phyloP scores from a whole-genome alignment of 2,329 filamentous ascomycete species.

The Penicillium sp. region DNA sequence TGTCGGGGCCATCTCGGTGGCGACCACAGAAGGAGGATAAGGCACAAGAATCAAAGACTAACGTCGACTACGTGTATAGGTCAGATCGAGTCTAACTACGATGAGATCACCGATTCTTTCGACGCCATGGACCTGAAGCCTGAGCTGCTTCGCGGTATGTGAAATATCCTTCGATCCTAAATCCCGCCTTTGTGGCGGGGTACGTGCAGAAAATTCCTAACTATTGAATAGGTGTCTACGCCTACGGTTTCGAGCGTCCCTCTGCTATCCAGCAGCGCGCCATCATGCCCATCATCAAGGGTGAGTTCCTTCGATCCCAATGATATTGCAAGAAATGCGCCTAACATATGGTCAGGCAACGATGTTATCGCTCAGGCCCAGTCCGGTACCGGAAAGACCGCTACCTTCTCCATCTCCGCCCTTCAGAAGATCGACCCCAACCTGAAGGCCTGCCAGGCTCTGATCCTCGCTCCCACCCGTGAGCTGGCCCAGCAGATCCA shows the following conservation, averaged over 20 bases:
- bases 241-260: slow-evolving; percentile 99
- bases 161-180: slow-evolving; percentile 9
- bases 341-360: slow-evolving; percentile 57
- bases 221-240: slow-evolving; percentile 69
- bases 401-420: slow-evolving; percentile 98
- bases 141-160: slow-evolving; percentile 88
- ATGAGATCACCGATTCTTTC: slow-evolving; percentile 99
- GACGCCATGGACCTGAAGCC: slow-evolving; percentile 96
- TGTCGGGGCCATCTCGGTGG: slow-evolving; percentile 6
- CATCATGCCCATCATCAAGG: slow-evolving; percentile 99
- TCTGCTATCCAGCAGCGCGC: slow-evolving; percentile 99
- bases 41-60: slow-evolving; percentile 10
- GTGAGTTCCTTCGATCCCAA: slow-evolving; percentile 49
- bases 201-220: slow-evolving; percentile 26
- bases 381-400: slow-evolving; percentile 99
- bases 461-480: slow-evolving; percentile 94
- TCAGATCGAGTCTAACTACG: slow-evolving; percentile 99
- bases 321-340: not conserved
- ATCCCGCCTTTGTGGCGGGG: slow-evolving; percentile 17
- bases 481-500: slow-evolving; percentile 98
- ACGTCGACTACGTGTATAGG: slow-evolving; percentile 50
- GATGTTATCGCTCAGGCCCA: slow-evolving; percentile 99
- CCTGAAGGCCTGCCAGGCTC: slow-evolving; percentile 94
- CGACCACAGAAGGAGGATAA: slow-evolving; percentile 8
- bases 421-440: slow-evolving; percentile 97